Percentiles rank a stretch among this genome's conserved stretches.
These are phyloP conservation scores for Geranium rotundifolium DNA, from an alignment of 345 rosid genomes.

Conservation along the genomic window DNA sequence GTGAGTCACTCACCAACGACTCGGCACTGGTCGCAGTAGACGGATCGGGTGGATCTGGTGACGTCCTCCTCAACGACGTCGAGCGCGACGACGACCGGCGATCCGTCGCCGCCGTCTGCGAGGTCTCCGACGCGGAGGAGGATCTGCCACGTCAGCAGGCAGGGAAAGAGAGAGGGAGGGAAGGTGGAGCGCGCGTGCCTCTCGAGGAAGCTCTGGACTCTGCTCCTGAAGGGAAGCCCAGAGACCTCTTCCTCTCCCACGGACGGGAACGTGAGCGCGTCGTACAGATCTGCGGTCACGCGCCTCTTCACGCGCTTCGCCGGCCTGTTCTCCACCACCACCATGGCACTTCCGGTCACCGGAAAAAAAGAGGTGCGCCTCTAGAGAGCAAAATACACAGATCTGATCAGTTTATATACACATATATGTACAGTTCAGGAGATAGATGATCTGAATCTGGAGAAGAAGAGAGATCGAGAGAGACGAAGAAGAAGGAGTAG, in stretches of 20 bases:
- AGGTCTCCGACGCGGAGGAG: constrained; percentile 39
- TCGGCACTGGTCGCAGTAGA: constrained; percentile 72
- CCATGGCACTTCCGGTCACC: constrained; percentile 5
- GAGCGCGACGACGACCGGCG: constrained; percentile 26
- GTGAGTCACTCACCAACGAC: constrained; percentile 57
- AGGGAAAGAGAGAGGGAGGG: constrained; percentile 37
- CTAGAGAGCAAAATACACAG: too few species aligned
- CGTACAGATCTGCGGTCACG: constrained; percentile 54
- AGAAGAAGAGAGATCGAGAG: background rate
- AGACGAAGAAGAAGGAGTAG: background rate
- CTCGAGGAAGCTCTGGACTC: constrained; percentile 29
- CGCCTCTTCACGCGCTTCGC: constrained; percentile 59
- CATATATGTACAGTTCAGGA: background rate
- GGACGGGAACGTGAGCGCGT: constrained; percentile 42
- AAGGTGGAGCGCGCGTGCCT: constrained; percentile 42
- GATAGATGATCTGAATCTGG: background rate
- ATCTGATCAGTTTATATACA: background rate
- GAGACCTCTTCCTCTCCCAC: constrained; percentile 4
- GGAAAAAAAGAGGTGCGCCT: background rate
- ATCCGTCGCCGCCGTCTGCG: constrained; percentile 20
- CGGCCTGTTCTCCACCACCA: constrained; percentile 50
- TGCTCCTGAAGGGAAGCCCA: constrained; percentile 32
- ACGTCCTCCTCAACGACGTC: constrained; percentile 72
- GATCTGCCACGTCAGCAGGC: constrained; percentile 49
- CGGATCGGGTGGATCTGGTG: constrained; percentile 50